Evolutionary conservation across 1,284 basidiomycete genomes (phyloP), one percentile per base, ranked within the genome.

Genomic region (Acaromyces ingoldii): DNA sequence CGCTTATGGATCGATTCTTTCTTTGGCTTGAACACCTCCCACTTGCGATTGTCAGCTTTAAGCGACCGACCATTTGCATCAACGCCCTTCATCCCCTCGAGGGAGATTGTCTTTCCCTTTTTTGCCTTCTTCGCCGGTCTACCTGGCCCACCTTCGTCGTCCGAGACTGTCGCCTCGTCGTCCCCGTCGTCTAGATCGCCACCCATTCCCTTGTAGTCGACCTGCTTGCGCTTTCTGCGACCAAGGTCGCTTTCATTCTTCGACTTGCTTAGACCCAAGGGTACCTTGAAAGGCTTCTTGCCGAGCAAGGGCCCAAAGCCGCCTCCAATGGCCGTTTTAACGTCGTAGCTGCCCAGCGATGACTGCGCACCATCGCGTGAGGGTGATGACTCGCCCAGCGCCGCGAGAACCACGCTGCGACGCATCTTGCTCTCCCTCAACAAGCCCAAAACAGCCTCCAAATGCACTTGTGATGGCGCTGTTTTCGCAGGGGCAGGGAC

Each of bases 1-100:
- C 56, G 60, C 83, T 59, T 58, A 53, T 67, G 59, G 49, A 74
- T 63, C 29, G 65, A 63, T 7, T 60, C 54, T 0, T 66, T 61
- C 33, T 70, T 70, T 19, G 65, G 51, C 34, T 70, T 51, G 51
- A 61, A 72, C 5, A 66, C 62, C 9, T 51, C 30, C 69, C 68
- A 71, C 29, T 67, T 70, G 40, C 68, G 67, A 1, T 61, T 59
- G 28, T 68, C 65, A 4, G 62, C 67, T 25, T 71, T 72, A 30
- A 68, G 53, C 7, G 72, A 74, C n/a, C 69, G 62, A 30, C 72
- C 72, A 6, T 42, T 55, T 7, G 70, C 65, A 41, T 72, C 70
- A 44, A 72, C 70, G 40, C 67, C 67, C 51, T 72, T 72, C 4
- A 71, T 58, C 2, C 70, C 72, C 31, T 71, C 70, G 17, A 74